These are phyloP conservation scores for Apiosordaria backusii DNA, from an alignment of 495 filamentous ascomycete species.

Conservation along the genomic window DNA sequence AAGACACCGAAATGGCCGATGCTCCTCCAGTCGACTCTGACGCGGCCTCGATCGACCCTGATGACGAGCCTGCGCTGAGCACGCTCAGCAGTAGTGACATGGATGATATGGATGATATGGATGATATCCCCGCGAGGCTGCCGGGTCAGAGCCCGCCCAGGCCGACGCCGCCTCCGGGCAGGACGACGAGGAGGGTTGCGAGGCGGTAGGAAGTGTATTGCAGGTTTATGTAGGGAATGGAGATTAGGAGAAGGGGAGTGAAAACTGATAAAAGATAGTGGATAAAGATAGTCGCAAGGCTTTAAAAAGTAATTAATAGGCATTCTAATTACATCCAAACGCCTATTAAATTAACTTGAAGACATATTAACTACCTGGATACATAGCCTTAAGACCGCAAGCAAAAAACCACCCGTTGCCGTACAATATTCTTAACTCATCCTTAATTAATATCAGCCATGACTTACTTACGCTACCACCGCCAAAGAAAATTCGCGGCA, in stretches of 20 bases:
- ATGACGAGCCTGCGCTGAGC: conserved; percentile 3
- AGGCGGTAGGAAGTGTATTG: neutral
- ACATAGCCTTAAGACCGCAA: too few species aligned
- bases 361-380: too few species aligned
- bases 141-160: conserved; percentile 4
- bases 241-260: neutral
- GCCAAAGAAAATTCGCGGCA: too few species aligned
- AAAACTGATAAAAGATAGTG: neutral
- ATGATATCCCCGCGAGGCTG: conserved; percentile 33
- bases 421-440: too few species aligned
- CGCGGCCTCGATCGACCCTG: neutral
- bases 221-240: neutral
- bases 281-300: too few species aligned
- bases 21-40: neutral
- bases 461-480: too few species aligned
- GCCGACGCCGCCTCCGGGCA: conserved; percentile 7
- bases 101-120: conserved; percentile 34
- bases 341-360: too few species aligned
- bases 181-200: conserved; percentile 12
- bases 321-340: too few species aligned
- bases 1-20: neutral
- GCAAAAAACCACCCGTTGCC: too few species aligned
- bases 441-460: too few species aligned
- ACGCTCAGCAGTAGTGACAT: conserved; percentile 25
- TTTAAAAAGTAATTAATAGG: too few species aligned